Percentiles rank a stretch among this genome's conserved stretches.
These are phyloP conservation scores for Backusella tarrabulga DNA, from an alignment of 192 early-diverging fungal genomes.

Conservation along the genomic window DNA sequence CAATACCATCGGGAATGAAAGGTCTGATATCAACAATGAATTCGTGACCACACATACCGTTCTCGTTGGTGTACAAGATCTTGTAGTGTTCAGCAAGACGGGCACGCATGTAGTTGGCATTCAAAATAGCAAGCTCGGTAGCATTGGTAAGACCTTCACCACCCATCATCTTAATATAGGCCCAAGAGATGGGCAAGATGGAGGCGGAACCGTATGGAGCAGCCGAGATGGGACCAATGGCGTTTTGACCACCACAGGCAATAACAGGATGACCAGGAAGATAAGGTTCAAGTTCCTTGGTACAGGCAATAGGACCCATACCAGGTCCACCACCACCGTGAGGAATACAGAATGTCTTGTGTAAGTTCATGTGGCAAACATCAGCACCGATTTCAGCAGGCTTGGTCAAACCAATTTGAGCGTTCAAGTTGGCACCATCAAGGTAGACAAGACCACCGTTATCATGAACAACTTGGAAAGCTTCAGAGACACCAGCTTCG, in stretches of 20 bases:
- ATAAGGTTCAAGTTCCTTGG: constrained; percentile 87
- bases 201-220: constrained; percentile 96
- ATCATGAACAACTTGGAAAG: constrained; percentile 90
- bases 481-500: constrained; percentile 84
- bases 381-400: constrained; percentile 97
- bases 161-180: constrained; percentile 98
- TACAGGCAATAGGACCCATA: constrained; percentile 93
- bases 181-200: constrained; percentile 98
- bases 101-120: constrained; percentile 98
- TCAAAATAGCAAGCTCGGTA: constrained; percentile 90
- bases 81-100: constrained; percentile 90
- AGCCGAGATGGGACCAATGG: constrained; percentile 92
- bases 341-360: constrained; percentile 99
- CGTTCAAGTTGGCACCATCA: constrained; percentile 95
- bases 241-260: constrained; percentile 66
- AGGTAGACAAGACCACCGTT: constrained; percentile 98
- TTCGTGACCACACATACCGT: constrained; percentile 98
- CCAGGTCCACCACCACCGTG: constrained; percentile 99
- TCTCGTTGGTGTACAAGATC: constrained; percentile 88
- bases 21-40: constrained; percentile 96
- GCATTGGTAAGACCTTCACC: constrained; percentile 85
- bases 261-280: constrained; percentile 91
- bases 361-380: constrained; percentile 99
- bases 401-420: constrained; percentile 80
- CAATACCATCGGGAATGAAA: constrained; percentile 79